Percentiles rank a stretch among this genome's conserved stretches.
Conservation (phyloP, 2,329 filamentous ascomycete species). For the Colletotrichum truncatum region DNA sequence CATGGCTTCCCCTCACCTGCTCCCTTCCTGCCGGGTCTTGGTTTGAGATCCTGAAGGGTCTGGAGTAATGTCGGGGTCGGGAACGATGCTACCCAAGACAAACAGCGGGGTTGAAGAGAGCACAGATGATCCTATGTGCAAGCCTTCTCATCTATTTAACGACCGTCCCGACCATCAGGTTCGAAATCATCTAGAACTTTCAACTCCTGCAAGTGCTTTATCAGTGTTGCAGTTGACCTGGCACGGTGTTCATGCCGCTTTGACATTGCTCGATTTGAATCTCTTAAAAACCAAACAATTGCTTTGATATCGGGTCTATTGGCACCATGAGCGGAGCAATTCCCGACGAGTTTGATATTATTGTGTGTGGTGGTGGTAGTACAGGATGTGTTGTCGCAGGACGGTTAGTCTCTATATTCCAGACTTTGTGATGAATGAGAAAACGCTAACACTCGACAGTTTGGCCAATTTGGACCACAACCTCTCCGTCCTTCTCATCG, state of each 20-base stretch:
- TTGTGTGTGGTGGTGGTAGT: conserved; percentile 80
- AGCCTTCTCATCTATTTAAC: conserved; percentile 22
- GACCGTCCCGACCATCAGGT: neutral
- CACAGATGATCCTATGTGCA: neutral
- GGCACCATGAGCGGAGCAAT: conserved; percentile 49
- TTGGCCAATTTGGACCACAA: conserved; percentile 81
- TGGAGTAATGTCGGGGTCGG: conserved; percentile 29
- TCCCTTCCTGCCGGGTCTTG: conserved; percentile 14
- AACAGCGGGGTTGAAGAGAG: neutral
- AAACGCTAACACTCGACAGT: conserved; percentile 53
- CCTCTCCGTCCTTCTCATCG: conserved; percentile 74
- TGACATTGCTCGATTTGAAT: neutral
- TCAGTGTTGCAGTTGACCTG: conserved; percentile 19
- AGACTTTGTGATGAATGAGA: conserved; percentile 35
- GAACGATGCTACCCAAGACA: neutral
- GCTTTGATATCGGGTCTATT: neutral
- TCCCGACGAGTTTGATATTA: conserved; percentile 83
- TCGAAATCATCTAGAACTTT: neutral
- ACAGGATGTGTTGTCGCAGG: conserved; percentile 68
- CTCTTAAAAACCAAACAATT: neutral
- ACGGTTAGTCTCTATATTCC: conserved; percentile 49
- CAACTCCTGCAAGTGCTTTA: neutral
- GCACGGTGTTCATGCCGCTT: conserved; percentile 14
- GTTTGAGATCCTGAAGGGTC: conserved; percentile 18
- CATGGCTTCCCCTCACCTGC: conserved; percentile 16